A percentile compares a stretch with the other conserved stretches of the same genome.
Evolutionary conservation across 768 basidiomycete species (phyloP).

Genomic region (Mycena leptocephala): DNA sequence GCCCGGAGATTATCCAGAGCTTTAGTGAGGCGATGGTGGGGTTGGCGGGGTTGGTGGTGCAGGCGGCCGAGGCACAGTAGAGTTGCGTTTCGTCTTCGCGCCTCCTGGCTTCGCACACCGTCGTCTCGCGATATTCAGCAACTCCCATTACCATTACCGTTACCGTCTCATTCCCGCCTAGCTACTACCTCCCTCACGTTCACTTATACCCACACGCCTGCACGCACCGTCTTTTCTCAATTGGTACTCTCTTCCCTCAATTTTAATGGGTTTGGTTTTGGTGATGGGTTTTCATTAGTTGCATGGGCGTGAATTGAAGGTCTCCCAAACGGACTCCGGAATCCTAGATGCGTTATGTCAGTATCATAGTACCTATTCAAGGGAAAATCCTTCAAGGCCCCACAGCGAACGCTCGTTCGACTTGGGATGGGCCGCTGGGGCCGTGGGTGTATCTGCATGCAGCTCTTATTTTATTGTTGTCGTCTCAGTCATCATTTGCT

Average conservation of each 20-base stretch:
- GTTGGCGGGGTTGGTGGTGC: background rate
- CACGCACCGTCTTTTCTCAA: background rate
- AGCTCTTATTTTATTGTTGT: too few species aligned
- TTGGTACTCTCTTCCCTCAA: background rate
- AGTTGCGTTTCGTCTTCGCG: background rate
- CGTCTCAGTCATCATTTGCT: too few species aligned
- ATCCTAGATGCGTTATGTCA: too few species aligned
- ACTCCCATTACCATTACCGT: background rate
- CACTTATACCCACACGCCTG: background rate
- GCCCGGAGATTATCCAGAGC: background rate
- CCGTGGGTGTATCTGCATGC: too few species aligned
- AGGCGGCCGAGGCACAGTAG: background rate
- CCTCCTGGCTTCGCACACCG: background rate
- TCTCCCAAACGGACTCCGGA: too few species aligned
- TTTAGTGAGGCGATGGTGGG: background rate
- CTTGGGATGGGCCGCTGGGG: too few species aligned
- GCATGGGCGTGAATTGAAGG: too few species aligned
- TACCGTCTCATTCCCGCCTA: background rate
- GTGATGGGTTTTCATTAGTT: too few species aligned
- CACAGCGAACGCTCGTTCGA: too few species aligned
- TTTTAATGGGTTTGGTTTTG: background rate
- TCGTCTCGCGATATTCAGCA: background rate
- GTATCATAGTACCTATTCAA: too few species aligned
- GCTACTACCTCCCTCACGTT: background rate
- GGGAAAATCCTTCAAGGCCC: too few species aligned